phyloP scores from a whole-genome alignment of 345 rosid genomes.

The Eucalyptus virginea region DNA sequence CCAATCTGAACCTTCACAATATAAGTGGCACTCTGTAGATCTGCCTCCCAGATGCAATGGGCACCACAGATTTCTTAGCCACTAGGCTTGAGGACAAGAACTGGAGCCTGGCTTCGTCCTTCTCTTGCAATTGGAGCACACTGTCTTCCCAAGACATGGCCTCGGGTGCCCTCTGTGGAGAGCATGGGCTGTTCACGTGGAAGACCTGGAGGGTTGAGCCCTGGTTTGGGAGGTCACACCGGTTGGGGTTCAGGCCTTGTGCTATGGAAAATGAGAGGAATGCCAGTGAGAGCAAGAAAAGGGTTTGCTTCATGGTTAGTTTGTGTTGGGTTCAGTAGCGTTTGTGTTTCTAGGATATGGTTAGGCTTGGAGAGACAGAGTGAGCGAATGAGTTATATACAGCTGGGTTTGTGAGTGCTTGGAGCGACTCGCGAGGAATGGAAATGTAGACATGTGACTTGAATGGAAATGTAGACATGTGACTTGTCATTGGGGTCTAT shows the following conservation, averaged over 20 bases:
- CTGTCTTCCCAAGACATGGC: constrained; percentile 72
- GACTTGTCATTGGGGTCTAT: neutral
- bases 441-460: neutral
- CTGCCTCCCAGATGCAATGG: constrained; percentile 84
- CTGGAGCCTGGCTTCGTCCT: constrained; percentile 64
- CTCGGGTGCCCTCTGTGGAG: constrained; percentile 48
- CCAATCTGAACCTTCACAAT: constrained; percentile 67
- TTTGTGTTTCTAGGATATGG: neutral
- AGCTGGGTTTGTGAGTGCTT: neutral
- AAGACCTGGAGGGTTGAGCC: constrained; percentile 66
- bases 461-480: neutral
- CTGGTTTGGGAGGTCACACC: constrained; percentile 30
- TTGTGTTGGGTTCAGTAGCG: neutral
- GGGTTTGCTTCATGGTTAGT: neutral
- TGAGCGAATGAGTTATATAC: neutral
- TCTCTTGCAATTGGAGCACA: constrained; percentile 49
- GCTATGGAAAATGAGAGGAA: constrained; percentile 4
- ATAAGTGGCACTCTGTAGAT: constrained; percentile 79
- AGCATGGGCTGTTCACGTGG: constrained; percentile 69
- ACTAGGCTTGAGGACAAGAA: constrained; percentile 52
- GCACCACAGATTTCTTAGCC: constrained; percentile 55
- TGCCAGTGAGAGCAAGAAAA: constrained; percentile 4
- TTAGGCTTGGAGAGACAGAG: neutral
- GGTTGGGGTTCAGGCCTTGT: constrained; percentile 25
- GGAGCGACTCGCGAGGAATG: neutral